Percentiles rank a stretch among this genome's conserved stretches.
Evolutionary conservation across 73 alveolate genomes (phyloP).

Genomic region (Tetrahymena borealis): DNA sequence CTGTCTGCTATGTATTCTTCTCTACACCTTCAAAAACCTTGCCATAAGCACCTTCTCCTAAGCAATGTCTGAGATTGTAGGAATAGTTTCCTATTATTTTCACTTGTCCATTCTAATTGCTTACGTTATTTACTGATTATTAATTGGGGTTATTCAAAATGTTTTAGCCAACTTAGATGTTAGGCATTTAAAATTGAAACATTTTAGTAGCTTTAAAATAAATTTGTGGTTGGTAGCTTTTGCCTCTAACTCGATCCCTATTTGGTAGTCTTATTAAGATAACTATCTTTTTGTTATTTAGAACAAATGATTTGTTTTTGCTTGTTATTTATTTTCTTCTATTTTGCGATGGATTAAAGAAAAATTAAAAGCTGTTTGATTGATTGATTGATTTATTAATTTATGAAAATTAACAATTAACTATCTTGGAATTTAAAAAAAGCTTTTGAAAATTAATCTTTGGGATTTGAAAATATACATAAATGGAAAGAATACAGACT

Average conservation of each 20-base stretch:
- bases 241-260: too few species aligned
- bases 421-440: neutral
- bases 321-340: neutral
- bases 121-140: neutral
- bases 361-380: neutral
- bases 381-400: too few species aligned
- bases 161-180: neutral
- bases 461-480: neutral
- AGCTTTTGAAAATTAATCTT: neutral
- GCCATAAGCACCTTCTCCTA: constrained; percentile 49
- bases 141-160: neutral
- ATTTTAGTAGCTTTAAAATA: neutral
- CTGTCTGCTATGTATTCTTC: constrained; percentile 9
- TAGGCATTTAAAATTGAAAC: neutral
- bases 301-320: neutral
- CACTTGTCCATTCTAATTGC: constrained; percentile 22
- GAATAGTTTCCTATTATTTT: constrained; percentile 37
- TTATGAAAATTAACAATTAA: neutral
- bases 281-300: neutral
- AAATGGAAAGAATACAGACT: neutral
- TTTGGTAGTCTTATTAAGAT: neutral
- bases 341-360: neutral
- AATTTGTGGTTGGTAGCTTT: too few species aligned
- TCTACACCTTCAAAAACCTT: constrained; percentile 41
- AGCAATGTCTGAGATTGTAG: constrained; percentile 39